These are phyloP conservation scores for Trichoderma gracile DNA, from an alignment of 2,329 filamentous ascomycete genomes.

Conservation along the genomic window DNA sequence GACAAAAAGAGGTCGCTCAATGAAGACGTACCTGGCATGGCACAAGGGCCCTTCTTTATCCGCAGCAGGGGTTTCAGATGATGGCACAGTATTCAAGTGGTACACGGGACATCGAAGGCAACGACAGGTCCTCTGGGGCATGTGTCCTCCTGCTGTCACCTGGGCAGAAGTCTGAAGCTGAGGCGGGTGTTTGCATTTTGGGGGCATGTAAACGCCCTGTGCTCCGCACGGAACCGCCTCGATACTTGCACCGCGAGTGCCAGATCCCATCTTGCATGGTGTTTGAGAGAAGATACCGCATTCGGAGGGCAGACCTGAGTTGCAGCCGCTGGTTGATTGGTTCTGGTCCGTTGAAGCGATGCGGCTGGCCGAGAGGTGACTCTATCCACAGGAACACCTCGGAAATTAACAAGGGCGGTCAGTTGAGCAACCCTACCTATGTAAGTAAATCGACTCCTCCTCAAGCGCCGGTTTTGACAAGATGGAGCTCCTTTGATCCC, in stretches of 20 bases:
- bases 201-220: conserved; percentile 26
- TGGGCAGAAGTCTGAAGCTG: conserved; percentile 25
- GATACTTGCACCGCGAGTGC: not conserved
- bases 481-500: not conserved
- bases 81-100: conserved; percentile 35
- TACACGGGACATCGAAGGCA: conserved; percentile 35
- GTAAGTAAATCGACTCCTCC: too few relatives aligned
- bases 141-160: conserved; percentile 25
- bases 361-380: not conserved
- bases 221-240: not conserved
- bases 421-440: not conserved
- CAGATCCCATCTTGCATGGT: not conserved
- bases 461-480: not conserved
- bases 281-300: not conserved
- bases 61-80: conserved; percentile 33
- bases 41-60: not conserved
- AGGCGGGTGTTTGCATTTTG: conserved; percentile 36
- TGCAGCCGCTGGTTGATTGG: not conserved
- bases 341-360: not conserved
- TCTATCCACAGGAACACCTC: not conserved
- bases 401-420: not conserved
- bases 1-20: not conserved
- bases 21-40: not conserved
- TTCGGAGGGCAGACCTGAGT: not conserved
- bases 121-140: conserved; percentile 30